Conservation (phyloP, 2,329 filamentous ascomycete species). For the Basipetospora chlamydospora region DNA sequence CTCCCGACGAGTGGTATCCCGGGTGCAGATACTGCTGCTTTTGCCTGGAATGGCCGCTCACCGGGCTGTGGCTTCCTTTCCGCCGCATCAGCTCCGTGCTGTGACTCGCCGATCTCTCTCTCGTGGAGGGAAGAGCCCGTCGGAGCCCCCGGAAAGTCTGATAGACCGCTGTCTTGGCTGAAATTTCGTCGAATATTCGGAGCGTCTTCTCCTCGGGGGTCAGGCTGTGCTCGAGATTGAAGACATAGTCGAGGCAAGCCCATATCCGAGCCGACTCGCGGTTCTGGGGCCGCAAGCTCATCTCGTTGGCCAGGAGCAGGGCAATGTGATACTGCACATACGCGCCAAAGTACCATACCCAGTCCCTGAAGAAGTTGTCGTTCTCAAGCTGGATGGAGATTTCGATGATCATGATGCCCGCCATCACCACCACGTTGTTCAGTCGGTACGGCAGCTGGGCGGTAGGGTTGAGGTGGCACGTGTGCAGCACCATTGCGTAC, state of each 20-base stretch:
- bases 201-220: slow-evolving; percentile 42
- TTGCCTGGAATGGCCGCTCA: no score
- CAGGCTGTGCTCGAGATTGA: slow-evolving; percentile 40
- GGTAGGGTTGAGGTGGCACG: slow-evolving; percentile 39
- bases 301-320: slow-evolving; percentile 52
- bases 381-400: slow-evolving; percentile 31
- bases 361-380: slow-evolving; percentile 32
- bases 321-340: slow-evolving; percentile 61
- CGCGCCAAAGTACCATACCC: slow-evolving; percentile 59
- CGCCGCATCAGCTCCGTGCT: no score
- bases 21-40: not conserved
- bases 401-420: slow-evolving; percentile 37
- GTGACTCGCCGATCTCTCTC: not conserved
- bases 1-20: slow-evolving; percentile 1
- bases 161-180: slow-evolving; percentile 40
- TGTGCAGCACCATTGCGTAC: slow-evolving; percentile 53
- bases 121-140: no score
- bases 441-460: slow-evolving; percentile 45
- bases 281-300: slow-evolving; percentile 43
- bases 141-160: slow-evolving; percentile 24
- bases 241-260: slow-evolving; percentile 58
- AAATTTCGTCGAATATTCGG: slow-evolving; percentile 45
- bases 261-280: slow-evolving; percentile 52
- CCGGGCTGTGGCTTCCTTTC: not conserved
- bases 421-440: slow-evolving; percentile 47